phyloP scores from a whole-genome alignment of 768 basidiomycete species.

The Pleurotus salmoneostramineus region DNA sequence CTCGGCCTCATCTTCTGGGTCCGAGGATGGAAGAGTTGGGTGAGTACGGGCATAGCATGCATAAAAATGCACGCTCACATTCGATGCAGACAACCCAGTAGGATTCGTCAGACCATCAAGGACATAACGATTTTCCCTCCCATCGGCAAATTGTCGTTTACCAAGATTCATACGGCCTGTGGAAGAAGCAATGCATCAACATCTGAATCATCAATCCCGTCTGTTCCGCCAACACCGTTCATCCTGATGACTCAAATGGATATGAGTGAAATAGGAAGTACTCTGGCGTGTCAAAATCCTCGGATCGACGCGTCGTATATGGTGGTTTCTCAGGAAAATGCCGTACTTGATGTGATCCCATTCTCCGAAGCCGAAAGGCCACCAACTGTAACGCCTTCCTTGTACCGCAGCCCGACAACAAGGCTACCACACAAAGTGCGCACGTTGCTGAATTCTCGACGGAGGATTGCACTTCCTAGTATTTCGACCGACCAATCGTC shows the following conservation, averaged over 20 bases:
- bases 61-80: background rate
- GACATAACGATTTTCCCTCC: background rate
- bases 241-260: conserved; percentile 7
- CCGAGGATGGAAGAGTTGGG: background rate
- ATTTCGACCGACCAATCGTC: background rate
- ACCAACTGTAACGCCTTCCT: background rate
- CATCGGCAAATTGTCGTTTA: background rate
- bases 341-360: conserved; percentile 1
- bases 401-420: background rate
- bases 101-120: background rate
- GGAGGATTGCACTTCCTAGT: background rate
- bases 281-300: background rate
- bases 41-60: background rate
- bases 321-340: conserved; percentile 5
- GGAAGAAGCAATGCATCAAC: background rate
- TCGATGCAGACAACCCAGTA: background rate
- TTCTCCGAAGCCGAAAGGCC: background rate
- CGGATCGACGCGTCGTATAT: background rate
- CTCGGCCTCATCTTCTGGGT: background rate
- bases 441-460: background rate
- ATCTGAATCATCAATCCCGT: background rate
- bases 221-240: background rate
- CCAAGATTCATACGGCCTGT: background rate
- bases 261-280: background rate
- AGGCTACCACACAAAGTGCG: background rate